A percentile compares a stretch with the other conserved stretches of the same genome.
These are phyloP conservation scores for Nasturtium officinale DNA, from an alignment of 345 rosid genomes.

Conservation along the genomic window DNA sequence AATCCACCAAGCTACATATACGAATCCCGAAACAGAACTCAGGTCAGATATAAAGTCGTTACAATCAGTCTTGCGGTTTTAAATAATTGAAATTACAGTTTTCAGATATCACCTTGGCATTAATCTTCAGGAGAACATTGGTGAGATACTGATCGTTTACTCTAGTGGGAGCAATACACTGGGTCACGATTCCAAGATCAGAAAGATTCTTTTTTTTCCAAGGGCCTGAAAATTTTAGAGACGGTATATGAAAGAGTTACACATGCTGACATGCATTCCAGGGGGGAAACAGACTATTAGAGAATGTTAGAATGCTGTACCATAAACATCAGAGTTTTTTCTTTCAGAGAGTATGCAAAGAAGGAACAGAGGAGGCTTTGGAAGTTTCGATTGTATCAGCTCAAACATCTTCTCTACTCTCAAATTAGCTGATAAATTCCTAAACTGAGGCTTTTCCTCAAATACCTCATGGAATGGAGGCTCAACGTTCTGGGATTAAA, in stretches of 20 bases:
- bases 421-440: slow-evolving; percentile 57
- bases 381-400: slow-evolving; percentile 59
- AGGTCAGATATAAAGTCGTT: slow-evolving; percentile 3
- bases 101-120: slow-evolving; percentile 70
- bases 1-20: slow-evolving; percentile 85
- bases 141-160: slow-evolving; percentile 89
- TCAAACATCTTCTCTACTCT: slow-evolving; percentile 92
- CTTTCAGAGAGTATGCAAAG: slow-evolving; percentile 83
- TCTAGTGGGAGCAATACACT: slow-evolving; percentile 79
- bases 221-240: slow-evolving; percentile 58
- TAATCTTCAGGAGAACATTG: slow-evolving; percentile 83
- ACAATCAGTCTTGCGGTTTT: not conserved
- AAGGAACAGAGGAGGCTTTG: slow-evolving; percentile 73
- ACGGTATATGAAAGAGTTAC: not conserved
- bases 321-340: slow-evolving; percentile 80
- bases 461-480: slow-evolving; percentile 52
- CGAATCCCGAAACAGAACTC: not conserved
- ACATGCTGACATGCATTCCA: not conserved
- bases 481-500: slow-evolving; percentile 48
- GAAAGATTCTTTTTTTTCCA: slow-evolving; percentile 82
- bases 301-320: slow-evolving; percentile 43
- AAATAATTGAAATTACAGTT: not conserved
- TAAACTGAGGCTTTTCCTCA: slow-evolving; percentile 56
- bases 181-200: slow-evolving; percentile 85
- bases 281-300: not conserved